Evolutionary conservation across 1,284 basidiomycete genomes (phyloP), one percentile per base, ranked within the genome.

Genomic region (Trametes polyzona): DNA sequence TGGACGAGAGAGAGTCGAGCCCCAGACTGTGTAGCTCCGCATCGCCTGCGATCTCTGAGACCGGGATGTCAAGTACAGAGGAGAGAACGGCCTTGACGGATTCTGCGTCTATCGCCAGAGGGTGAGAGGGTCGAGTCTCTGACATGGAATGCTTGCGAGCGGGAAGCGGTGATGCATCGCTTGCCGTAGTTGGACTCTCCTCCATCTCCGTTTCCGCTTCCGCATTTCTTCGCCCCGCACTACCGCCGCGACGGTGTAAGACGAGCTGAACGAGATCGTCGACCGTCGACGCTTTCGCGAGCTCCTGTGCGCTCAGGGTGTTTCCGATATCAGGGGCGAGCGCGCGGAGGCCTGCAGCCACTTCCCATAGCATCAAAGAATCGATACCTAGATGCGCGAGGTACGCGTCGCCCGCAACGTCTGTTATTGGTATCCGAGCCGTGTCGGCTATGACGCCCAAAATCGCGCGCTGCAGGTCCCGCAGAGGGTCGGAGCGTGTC

Each of bases 1-100:
- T 84, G 0, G 82, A 81, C n/a, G 81, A 79, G 51, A 89, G 68
- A 0, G 86, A 87, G 64, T 88, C 85, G 24, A 87, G 70, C 1
- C 86, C 83, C 5, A 87, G 72, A 0, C 69, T 67, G 26, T 75
- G 74, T 10, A 88, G 69, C 26, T 81, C 76, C 0, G 69, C 64
- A 17, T 80, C 76, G 21, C 80, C 79, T 1, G 63, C 57, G 23
- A 87, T 73, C 10, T 76, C 72, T 0, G 71, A 63, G 23, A 66
- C 46, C 9, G 73, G 47, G 41, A 86, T 69, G 21, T 77, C 83
- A 1, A 88, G 73, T 7, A 84, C 76, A 2, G 74, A 67, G 0
- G 81, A 77, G 24, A 87, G 72, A 19, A 85, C 70, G 0, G 55
- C 59, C 51, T 77, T 79, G 14, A 84, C 70, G 16, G 51, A 16